These are phyloP conservation scores for Cryphonectria naterciae DNA, from an alignment of 2,329 filamentous ascomycete genomes.

Conservation along the genomic window DNA sequence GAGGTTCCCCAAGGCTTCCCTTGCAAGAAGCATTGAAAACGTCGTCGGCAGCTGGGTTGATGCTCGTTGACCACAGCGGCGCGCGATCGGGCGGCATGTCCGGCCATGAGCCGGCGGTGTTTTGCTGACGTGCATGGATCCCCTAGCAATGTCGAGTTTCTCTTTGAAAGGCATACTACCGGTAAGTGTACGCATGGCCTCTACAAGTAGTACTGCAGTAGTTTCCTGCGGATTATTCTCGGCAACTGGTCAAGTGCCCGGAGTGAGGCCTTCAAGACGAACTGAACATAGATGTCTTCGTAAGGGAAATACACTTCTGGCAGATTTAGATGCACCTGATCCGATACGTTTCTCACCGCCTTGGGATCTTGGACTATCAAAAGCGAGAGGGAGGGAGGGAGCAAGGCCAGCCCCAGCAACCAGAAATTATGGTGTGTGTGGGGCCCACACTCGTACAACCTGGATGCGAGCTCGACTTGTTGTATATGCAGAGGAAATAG, in stretches of 20 bases:
- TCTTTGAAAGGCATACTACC: not conserved
- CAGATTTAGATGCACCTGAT: not conserved
- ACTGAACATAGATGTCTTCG: not conserved
- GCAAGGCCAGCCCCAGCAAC: not conserved
- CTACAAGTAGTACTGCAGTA: not conserved
- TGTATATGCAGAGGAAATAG: slow-evolving; percentile 2
- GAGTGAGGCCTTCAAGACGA: not conserved
- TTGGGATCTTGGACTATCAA: not conserved
- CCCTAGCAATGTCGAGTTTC: slow-evolving; percentile 5
- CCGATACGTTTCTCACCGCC: not conserved
- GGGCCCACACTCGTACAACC: not conserved
- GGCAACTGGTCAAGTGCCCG: slow-evolving; percentile 1
- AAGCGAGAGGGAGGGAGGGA: not conserved
- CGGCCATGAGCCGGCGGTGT: not conserved
- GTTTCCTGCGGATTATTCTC: not conserved
- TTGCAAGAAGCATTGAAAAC: not conserved
- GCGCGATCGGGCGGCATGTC: not conserved
- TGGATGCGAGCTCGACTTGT: not conserved
- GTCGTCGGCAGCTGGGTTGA: slow-evolving; percentile 17
- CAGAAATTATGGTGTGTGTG: not conserved
- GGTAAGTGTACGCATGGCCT: not conserved
- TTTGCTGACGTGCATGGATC: slow-evolving; percentile 7
- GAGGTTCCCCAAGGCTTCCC: not conserved
- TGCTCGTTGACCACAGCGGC: slow-evolving; percentile 11
- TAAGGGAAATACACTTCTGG: not conserved